phyloP scores from a whole-genome alignment of 768 basidiomycete genomes.

The Mycena haematopus region DNA sequence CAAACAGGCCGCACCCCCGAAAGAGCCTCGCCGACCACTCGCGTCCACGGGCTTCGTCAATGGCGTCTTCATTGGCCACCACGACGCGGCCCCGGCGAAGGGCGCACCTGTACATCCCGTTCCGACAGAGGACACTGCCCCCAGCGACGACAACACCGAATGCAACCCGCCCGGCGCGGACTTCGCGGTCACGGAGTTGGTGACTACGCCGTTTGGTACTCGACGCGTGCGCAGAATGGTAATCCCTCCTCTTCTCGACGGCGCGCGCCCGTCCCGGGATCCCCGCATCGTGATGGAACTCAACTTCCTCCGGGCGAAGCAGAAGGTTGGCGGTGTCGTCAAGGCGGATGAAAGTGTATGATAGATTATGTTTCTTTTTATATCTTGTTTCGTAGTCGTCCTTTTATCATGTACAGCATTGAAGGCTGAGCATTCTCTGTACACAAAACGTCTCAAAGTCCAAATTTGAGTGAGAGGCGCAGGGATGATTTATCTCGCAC shows the following conservation, averaged over 20 bases:
- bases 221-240: conserved; percentile 11
- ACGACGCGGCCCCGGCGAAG: not conserved
- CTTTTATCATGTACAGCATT: too few species aligned
- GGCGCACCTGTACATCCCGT: not conserved
- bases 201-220: conserved; percentile 14
- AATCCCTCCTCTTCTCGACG: conserved; percentile 11
- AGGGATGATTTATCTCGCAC: too few species aligned
- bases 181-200: conserved; percentile 7
- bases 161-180: conserved; percentile 13
- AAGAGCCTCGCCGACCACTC: not conserved
- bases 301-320: not conserved
- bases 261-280: conserved; percentile 12
- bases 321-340: conserved; percentile 10
- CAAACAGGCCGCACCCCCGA: not conserved
- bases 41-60: not conserved
- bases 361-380: too few species aligned
- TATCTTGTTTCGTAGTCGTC: too few species aligned
- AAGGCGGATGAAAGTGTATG: not conserved
- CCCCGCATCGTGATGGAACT: conserved; percentile 12
- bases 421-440: too few species aligned
- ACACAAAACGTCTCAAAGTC: too few species aligned
- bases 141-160: not conserved
- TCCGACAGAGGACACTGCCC: not conserved
- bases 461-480: too few species aligned
- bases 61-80: not conserved